phyloP scores from a whole-genome alignment of 768 basidiomycete genomes.

The Tricholoma terreum region DNA sequence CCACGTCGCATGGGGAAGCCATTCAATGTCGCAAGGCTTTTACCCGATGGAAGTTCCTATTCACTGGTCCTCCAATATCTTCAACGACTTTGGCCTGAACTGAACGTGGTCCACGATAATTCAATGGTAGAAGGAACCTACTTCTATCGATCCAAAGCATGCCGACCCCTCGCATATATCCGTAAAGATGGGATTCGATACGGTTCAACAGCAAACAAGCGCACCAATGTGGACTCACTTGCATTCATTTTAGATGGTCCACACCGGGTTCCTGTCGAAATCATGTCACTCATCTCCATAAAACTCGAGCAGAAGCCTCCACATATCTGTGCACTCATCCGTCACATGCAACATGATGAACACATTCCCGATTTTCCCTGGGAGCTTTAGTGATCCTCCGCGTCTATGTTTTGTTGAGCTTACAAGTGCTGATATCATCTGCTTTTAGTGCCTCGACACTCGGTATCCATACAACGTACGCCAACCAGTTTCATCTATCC shows the following conservation, averaged over 20 bases:
- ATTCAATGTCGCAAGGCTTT: neutral
- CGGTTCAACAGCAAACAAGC: slow-evolving; percentile 11
- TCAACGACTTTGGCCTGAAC: neutral
- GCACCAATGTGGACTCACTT: slow-evolving; percentile 12
- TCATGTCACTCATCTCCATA: slow-evolving; percentile 9
- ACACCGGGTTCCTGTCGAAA: slow-evolving; percentile 1
- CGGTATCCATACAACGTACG: slow-evolving; percentile 18
- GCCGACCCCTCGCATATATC: slow-evolving; percentile 2
- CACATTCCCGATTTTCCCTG: slow-evolving; percentile 18
- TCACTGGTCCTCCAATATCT: neutral
- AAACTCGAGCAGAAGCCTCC: slow-evolving; percentile 8
- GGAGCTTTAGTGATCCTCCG: slow-evolving; percentile 16
- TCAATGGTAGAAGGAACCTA: neutral
- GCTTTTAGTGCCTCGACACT: slow-evolving; percentile 16
- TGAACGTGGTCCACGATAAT: neutral
- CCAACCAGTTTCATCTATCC: too few relatives aligned
- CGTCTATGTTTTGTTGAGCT: neutral
- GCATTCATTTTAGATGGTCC: slow-evolving; percentile 8
- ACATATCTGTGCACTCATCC: slow-evolving; percentile 17
- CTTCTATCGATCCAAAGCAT: neutral
- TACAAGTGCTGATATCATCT: neutral
- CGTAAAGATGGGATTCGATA: slow-evolving; percentile 21
- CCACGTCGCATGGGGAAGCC: neutral
- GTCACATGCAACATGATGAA: slow-evolving; percentile 6
- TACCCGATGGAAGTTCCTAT: neutral